Base-by-base conservation (phyloP, 1,139 yeast species). In the Tardiomyces blankii region DNA sequence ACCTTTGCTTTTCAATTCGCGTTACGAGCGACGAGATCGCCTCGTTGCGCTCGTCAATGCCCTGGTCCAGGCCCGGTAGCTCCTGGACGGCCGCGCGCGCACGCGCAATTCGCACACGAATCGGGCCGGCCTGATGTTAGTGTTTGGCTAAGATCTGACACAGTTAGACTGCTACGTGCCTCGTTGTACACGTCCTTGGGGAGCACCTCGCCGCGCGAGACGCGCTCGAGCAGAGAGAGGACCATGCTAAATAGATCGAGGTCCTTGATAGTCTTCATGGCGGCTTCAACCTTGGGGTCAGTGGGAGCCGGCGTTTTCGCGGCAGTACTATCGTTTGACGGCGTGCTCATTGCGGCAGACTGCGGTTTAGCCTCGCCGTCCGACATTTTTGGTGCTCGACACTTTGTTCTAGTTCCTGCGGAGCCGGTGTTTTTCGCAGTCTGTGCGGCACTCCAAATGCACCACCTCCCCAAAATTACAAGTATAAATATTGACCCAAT, bases 171-270 rank as follows among this genome's bases (percentile, higher is more conserved):
- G 16, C 35, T 13, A 12, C 35, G 3, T 9, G 9, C 35, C 44
- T 47, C 56, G 40, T 54, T 56, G 47, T 56, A 54, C 18, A 54
- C 53, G 40, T 57, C 59, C 39, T 55, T 56, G 9, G 59, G 52
- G 5, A 51, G 44, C 23, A 55, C 41, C 38, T 46, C 45, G 38
- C 60, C 60, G 12, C 47, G 39, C 14, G 44, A 41, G 12, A 57
- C 52, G 12, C 48, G 46, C 21, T 55, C 60, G 19, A 55, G 47
- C n/a, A 57, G 46, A 28, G 53, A 54, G 23, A 56, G 48, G 23
- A 56, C 53, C 53, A 49, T 49, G 3, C 55, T 56, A 28, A 56
- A 40, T 25, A 56, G 51, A 40, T 57, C 59, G 43, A 57, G 46
- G 41, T 52, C 19, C 21, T 35, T 16, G 19, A 35, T 8, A 9